A percentile compares a stretch with the other conserved stretches of the same genome.
These are phyloP conservation scores for Coemansia javaensis DNA, from an alignment of 192 early-diverging fungal genomes.

Conservation along the genomic window DNA sequence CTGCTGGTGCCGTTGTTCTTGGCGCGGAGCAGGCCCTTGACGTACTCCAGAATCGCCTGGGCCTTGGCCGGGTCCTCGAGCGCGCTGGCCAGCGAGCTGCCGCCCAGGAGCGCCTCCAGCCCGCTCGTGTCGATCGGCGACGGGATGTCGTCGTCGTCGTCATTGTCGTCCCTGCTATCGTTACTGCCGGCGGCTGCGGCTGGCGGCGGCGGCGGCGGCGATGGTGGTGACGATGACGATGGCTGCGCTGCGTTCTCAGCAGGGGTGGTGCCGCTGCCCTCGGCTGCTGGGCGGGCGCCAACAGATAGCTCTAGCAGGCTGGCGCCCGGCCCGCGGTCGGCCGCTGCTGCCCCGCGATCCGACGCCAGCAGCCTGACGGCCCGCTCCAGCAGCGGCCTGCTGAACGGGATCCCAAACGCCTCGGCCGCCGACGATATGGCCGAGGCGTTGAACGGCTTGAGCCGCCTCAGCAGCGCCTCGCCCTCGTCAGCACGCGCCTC, in stretches of 20 bases:
- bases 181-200: too few species aligned
- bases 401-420: constrained; percentile 52
- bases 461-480: constrained; percentile 7
- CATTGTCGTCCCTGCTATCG: background rate
- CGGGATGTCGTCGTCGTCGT: constrained; percentile 25
- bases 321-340: background rate
- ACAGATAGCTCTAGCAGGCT: background rate
- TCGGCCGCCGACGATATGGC: constrained; percentile 48
- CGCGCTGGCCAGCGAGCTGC: constrained; percentile 43
- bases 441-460: constrained; percentile 46
- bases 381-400: constrained; percentile 16
- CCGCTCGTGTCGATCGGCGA: constrained; percentile 46
- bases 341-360: background rate
- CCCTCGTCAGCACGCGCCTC: background rate
- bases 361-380: constrained; percentile 19
- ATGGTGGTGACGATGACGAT: too few species aligned
- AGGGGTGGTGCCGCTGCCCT: too few species aligned
- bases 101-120: constrained; percentile 35
- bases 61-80: constrained; percentile 45
- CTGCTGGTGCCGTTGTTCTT: too few species aligned
- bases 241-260: too few species aligned
- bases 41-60: constrained; percentile 45
- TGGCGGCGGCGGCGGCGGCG: too few species aligned
- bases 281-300: background rate
- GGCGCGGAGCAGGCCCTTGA: constrained; percentile 40